These are phyloP conservation scores for Phialophora verrucosa DNA, from an alignment of 2,329 filamentous ascomycete species.

Conservation along the genomic window DNA sequence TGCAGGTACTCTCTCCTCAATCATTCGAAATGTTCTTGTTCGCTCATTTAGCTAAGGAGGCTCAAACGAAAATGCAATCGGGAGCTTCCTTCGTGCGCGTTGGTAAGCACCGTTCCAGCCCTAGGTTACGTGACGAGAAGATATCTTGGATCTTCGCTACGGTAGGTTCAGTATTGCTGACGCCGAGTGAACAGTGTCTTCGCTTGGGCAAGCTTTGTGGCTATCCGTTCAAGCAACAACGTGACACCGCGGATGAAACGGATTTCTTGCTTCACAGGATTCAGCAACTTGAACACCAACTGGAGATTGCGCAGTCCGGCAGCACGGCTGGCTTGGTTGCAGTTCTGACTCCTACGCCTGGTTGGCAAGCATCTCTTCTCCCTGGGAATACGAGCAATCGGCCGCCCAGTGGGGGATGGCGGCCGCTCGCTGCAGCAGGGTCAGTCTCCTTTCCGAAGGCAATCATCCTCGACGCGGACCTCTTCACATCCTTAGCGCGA, in stretches of 20 bases:
- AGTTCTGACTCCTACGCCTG: background rate
- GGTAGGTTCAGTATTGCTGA: background rate
- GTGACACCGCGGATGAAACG: constrained; percentile 7
- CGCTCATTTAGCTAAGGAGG: constrained; percentile 44
- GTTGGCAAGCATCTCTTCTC: constrained; percentile 1
- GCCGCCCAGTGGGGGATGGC: background rate
- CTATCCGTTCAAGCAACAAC: constrained; percentile 15
- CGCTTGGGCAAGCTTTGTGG: constrained; percentile 15
- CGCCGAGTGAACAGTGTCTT: background rate
- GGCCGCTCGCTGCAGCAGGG: background rate
- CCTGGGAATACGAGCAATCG: background rate
- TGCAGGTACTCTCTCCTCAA: constrained; percentile 10
- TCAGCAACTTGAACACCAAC: constrained; percentile 13
- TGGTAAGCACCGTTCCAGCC: constrained; percentile 38
- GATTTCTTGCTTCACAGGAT: constrained; percentile 22
- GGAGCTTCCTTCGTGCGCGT: constrained; percentile 53
- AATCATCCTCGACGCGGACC: constrained; percentile 1
- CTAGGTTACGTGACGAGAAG: background rate
- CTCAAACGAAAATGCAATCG: constrained; percentile 62
- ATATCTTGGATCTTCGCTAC: background rate
- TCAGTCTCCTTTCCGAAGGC: background rate
- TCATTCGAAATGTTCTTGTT: background rate
- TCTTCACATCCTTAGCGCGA: background rate
- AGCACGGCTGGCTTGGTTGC: constrained; percentile 15
- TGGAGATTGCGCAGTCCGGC: constrained; percentile 9